Conservation (phyloP, 2,329 filamentous ascomycete species). For the Ceratocystis papillata region DNA sequence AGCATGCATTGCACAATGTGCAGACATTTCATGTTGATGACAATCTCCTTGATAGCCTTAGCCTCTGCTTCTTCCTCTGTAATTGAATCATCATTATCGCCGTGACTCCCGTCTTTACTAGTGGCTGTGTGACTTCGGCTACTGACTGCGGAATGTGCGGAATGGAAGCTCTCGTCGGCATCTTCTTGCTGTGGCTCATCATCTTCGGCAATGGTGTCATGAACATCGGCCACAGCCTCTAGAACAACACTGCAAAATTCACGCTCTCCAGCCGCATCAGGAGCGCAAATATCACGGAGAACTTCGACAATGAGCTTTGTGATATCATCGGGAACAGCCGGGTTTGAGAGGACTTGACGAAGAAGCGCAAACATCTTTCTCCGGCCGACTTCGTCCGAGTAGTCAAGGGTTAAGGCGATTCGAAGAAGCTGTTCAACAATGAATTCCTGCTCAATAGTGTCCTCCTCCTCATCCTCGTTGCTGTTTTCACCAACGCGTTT, state of each 20-base stretch:
- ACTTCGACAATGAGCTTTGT: slow-evolving; percentile 80
- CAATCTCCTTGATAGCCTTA: slow-evolving; percentile 78
- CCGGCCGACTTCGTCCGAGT: slow-evolving; percentile 91
- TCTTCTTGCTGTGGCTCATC: slow-evolving; percentile 39
- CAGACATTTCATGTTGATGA: slow-evolving; percentile 97
- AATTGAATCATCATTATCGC: slow-evolving; percentile 27
- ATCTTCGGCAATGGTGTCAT: slow-evolving; percentile 79
- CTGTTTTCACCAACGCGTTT: slow-evolving; percentile 46
- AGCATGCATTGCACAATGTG: slow-evolving; percentile 97
- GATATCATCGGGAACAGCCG: slow-evolving; percentile 81
- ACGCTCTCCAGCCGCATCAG: slow-evolving; percentile 59
- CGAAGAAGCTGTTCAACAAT: slow-evolving; percentile 91
- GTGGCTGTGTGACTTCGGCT: slow-evolving; percentile 42
- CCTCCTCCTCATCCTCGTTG: slow-evolving; percentile 60
- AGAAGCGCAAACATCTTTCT: slow-evolving; percentile 92
- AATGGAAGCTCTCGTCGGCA: slow-evolving; percentile 72
- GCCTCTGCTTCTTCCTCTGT: slow-evolving; percentile 56
- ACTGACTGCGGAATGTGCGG: slow-evolving; percentile 75
- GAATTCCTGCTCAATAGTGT: slow-evolving; percentile 84
- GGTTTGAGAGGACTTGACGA: slow-evolving; percentile 71
- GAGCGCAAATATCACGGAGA: slow-evolving; percentile 71
- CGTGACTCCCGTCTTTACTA: slow-evolving; percentile 35
- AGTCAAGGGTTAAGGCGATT: slow-evolving; percentile 84
- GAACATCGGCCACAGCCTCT: slow-evolving; percentile 90
- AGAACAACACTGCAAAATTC: slow-evolving; percentile 79